These are phyloP conservation scores for Cytospora piceae DNA, from an alignment of 2,329 filamentous ascomycete species.

Conservation along the genomic window DNA sequence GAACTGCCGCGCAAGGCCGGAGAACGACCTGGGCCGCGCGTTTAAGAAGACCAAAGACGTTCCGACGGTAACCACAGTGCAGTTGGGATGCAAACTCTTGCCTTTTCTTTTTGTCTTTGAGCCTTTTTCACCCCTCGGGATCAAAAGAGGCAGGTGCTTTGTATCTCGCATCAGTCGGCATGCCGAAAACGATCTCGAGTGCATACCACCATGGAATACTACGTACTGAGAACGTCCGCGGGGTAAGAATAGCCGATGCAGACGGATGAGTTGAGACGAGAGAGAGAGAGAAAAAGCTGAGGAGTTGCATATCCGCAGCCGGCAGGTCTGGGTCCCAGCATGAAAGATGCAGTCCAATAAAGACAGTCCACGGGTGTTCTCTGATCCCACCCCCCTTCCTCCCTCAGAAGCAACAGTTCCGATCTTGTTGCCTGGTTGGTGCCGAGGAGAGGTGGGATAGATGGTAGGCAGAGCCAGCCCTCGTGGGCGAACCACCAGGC, in stretches of 20 bases:
- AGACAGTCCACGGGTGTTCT: neutral
- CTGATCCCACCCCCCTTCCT: neutral
- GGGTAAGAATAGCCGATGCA: constrained; percentile 19
- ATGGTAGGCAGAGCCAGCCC: no score
- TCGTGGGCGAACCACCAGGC: no score
- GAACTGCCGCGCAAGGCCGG: constrained; percentile 8
- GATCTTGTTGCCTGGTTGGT: no score
- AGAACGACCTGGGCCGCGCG: constrained; percentile 4
- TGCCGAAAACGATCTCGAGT: constrained; percentile 16
- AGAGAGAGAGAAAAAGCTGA: neutral
- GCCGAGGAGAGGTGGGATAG: no score
- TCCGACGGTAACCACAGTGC: constrained; percentile 2
- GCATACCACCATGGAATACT: neutral
- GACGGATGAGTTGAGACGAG: neutral
- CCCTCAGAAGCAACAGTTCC: neutral
- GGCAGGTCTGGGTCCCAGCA: neutral
- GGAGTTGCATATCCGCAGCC: neutral
- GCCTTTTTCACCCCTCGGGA: neutral
- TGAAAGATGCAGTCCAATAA: neutral
- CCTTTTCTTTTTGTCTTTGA: no score
- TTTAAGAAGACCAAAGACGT: neutral
- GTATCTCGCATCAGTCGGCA: constrained; percentile 15
- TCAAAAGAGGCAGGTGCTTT: constrained; percentile 14
- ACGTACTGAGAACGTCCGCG: neutral
- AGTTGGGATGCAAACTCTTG: neutral